Base-by-base conservation (phyloP, 306 rosid genomes). In the Glycine latifolia region DNA sequence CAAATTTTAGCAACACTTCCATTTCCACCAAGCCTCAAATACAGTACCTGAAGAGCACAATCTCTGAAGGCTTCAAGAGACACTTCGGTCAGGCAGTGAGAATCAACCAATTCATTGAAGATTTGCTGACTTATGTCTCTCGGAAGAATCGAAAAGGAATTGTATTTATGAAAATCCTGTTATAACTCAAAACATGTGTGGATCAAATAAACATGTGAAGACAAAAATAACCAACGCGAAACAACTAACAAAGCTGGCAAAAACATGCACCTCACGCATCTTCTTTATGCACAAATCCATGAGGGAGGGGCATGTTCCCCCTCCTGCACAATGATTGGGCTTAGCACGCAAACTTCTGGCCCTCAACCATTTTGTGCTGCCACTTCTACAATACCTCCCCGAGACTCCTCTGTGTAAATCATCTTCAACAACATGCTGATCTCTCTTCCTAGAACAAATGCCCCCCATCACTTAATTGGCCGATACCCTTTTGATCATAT, bases 111-210 rank as follows among this genome's bases (percentile, higher is more conserved):
- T 56, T 89, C 91, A 26, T 87, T 83, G 85, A 91, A 91, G 62
- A 91, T 84, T 77, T 85, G 89, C 83, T 91, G 96, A 59, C 92
- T 91, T 67, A 91, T 81, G 71, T 91, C 96, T 82, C 91, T 87
- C 5, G 93, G 96, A 49, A 89, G 90, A 81, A 82, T 68, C 0
- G 91, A 88, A 55, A 91, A 84, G 31, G 96, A 87, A 33, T 80
- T 49, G 15, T 88, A 78, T 71, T 77, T 87, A 49, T 84, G 84
- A 68, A 88, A 72, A 72, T 89, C 92, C 96, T 91, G 84, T 78
- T 55, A 79, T 35, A 73, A 35, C 67, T n/a, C 71, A 66, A 65
- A 75, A 79, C 0, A 41, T 0, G 13, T 0, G 13, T 31, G 75
- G 3, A 79, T 79, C 78, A 81, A 49, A 46, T 14, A 39, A 56